phyloP scores from a whole-genome alignment of 2,329 filamentous ascomycete species.

The Chrysoporthe deuterocubensis region DNA sequence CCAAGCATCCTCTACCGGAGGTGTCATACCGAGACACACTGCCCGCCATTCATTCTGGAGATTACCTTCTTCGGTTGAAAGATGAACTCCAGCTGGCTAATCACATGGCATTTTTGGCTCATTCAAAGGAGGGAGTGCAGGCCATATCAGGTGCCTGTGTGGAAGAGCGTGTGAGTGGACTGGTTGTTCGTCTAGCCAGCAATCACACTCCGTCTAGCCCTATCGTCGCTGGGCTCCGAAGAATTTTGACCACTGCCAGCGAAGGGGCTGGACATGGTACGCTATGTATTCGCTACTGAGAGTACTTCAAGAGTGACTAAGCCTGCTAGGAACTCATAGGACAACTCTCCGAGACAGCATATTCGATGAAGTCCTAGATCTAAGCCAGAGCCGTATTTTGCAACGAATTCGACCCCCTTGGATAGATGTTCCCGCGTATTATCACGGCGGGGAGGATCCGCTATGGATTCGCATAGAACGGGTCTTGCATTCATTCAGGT shows the following conservation, averaged over 20 bases:
- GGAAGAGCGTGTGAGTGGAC: not conserved
- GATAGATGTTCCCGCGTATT: not conserved
- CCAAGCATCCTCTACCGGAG: not conserved
- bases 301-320: not conserved
- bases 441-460: not conserved
- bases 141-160: not conserved
- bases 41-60: not conserved
- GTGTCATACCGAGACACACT: not conserved
- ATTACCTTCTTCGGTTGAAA: not conserved
- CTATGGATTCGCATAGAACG: not conserved
- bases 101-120: not conserved
- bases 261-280: not conserved
- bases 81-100: not conserved
- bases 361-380: not conserved
- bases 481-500: not conserved
- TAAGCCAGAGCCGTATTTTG: not conserved
- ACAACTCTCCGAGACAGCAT: not conserved
- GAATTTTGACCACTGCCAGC: not conserved
- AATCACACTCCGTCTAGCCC: not conserved
- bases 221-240: not conserved
- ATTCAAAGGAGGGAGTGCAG: not conserved
- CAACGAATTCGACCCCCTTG: not conserved
- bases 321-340: not conserved
- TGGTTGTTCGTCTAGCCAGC: not conserved
- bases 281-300: too few species aligned